Percentiles rank a stretch among this genome's conserved stretches.
phyloP scores from a whole-genome alignment of 2,329 filamentous ascomycete species.

The Aspergillus texensis region DNA sequence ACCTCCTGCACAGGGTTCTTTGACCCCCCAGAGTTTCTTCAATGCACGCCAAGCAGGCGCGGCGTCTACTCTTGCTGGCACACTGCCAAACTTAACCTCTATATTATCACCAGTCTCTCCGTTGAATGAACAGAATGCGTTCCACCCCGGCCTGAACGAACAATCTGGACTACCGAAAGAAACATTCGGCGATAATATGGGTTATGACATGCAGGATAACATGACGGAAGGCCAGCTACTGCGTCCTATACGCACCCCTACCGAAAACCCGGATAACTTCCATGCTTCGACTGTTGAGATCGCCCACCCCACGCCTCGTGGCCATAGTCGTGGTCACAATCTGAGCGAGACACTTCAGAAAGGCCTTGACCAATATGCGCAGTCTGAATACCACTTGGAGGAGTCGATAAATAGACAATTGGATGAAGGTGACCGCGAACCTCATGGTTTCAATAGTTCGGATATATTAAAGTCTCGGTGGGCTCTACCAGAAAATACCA shows the following conservation, averaged over 20 bases:
- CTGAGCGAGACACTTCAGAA: slow-evolving; percentile 77
- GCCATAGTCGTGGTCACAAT: slow-evolving; percentile 64
- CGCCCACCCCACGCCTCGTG: slow-evolving; percentile 62
- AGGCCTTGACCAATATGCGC: slow-evolving; percentile 67
- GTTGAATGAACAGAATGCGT: slow-evolving; percentile 55
- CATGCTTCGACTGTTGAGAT: slow-evolving; percentile 53
- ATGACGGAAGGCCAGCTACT: slow-evolving; percentile 27
- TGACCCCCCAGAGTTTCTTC: slow-evolving; percentile 48
- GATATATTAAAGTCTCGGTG: slow-evolving; percentile 40
- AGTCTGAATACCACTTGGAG: slow-evolving; percentile 82
- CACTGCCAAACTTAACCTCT: slow-evolving; percentile 44
- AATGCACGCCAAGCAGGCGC: slow-evolving; percentile 40
- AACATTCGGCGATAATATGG: slow-evolving; percentile 27
- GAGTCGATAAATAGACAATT: slow-evolving; percentile 77
- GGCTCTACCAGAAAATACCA: slow-evolving; percentile 38
- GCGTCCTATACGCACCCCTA: slow-evolving; percentile 34
- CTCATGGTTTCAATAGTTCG: slow-evolving; percentile 28
- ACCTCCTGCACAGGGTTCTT: slow-evolving; percentile 51
- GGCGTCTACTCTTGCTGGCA: slow-evolving; percentile 63
- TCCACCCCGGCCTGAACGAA: slow-evolving; percentile 34
- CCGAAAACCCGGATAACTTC: slow-evolving; percentile 43
- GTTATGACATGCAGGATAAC: slow-evolving; percentile 32
- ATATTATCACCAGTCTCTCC: slow-evolving; percentile 68
- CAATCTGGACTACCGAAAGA: slow-evolving; percentile 24
- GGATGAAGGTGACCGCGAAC: slow-evolving; percentile 69